Base-by-base conservation (phyloP, 2,329 filamentous ascomycete species). In the Cytospora piceicola region DNA sequence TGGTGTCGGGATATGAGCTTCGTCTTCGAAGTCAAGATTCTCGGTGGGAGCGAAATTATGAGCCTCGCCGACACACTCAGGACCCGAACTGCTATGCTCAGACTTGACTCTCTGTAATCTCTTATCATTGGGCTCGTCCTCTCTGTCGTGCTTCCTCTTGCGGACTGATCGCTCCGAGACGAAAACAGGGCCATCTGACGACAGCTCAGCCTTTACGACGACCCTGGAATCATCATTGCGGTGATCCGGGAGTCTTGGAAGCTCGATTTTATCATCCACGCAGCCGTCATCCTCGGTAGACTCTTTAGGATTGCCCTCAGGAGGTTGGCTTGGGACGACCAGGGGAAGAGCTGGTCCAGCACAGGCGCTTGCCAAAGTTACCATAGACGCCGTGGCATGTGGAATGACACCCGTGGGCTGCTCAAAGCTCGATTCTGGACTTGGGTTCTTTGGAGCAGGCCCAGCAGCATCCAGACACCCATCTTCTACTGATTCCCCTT, bases 21-120 rank as follows among this genome's bases (percentile, higher is more conserved):
- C 82, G 52, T 82, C 79, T 71, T 87, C 84, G 14, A 90, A 78
- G 71, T 90, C 88, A 59, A 90, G 79, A 62, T 86, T 90, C 60
- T 88, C 86, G 51, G 84, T 78, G 0, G 80, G 77, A 24, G 76
- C 70, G 66, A 81, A 77, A 12, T 68, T 67, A 56, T 67, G 68
- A 20, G 67, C 68, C 52, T 74, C 75, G 52, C 70, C 69, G 17
- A 65, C 72, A 52, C 73, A 61, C 2, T 74, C 67, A 0, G 72
- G 72, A 24, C 75, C 74, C n/a, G 77, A 76, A 52, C 71, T 72
- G 49, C 63, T 68, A 39, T 72, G 66, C 69, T 86, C 83, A 7
- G 69, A 66, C 70, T 86, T 86, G 54, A 85, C 69, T 60, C 73
- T 78, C 2, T 72, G 73, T 4, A 69, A 65, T n/a, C 71, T 68